Conservation (phyloP, 169 alveolate genomes). For the Eimeria zaria region DNA sequence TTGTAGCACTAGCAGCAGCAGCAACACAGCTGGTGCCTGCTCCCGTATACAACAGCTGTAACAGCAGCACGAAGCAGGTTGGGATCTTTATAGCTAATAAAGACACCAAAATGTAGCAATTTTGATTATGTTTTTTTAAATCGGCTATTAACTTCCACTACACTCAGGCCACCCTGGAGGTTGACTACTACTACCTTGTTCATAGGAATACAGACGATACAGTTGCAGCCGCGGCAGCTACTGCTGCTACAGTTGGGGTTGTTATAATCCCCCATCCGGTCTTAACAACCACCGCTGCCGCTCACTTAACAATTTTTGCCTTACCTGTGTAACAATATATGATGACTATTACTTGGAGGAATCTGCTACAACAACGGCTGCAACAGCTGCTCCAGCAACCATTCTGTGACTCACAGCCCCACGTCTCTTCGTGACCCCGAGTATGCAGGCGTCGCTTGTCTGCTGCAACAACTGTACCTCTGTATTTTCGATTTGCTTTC, state of each 20-base stretch:
- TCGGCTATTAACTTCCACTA: not conserved
- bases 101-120: not conserved
- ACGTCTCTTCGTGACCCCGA: constrained; percentile 21
- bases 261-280: not conserved
- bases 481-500: not conserved
- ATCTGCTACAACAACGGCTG: not conserved
- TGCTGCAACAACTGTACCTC: not conserved
- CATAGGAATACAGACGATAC: not conserved
- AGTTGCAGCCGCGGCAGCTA: constrained; percentile 14
- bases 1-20: not conserved
- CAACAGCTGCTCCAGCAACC: constrained; percentile 6
- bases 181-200: not conserved
- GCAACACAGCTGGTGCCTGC: constrained; percentile 13
- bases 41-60: constrained; percentile 1
- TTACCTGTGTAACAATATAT: not conserved
- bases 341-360: not conserved
- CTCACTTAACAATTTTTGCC: not conserved
- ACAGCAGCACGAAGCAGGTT: not conserved
- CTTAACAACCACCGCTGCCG: not conserved
- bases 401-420: constrained; percentile 32
- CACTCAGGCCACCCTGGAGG: not conserved
- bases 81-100: not conserved
- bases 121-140: not conserved
- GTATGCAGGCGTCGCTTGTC: constrained; percentile 15
- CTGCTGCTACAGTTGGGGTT: constrained; percentile 25